These are phyloP conservation scores for Globisporangium echinulatum DNA, from an alignment of 352 stramenopile genomes.

Conservation along the genomic window DNA sequence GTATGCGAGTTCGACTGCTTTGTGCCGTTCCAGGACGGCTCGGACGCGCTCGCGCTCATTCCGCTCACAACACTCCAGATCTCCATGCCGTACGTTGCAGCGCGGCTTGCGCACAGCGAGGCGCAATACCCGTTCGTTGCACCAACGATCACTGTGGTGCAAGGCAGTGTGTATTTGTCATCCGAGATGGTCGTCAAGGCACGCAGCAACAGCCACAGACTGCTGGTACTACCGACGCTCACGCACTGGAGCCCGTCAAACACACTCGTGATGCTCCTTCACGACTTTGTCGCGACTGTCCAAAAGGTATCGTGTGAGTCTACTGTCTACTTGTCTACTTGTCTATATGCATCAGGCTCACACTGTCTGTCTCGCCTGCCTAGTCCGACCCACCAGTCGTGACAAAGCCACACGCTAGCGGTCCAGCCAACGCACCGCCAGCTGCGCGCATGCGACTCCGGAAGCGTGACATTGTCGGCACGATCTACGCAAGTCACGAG, in stretches of 20 bases:
- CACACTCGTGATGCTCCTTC: conserved; percentile 61
- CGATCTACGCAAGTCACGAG: conserved; percentile 66
- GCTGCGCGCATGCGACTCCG: conserved; percentile 45
- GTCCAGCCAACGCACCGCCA: not conserved
- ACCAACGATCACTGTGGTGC: conserved; percentile 36
- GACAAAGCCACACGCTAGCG: conserved; percentile 10
- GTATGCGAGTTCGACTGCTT: conserved; percentile 66
- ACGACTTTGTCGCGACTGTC: conserved; percentile 58
- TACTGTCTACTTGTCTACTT: not conserved
- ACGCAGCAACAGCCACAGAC: conserved; percentile 5
- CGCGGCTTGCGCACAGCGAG: conserved; percentile 18
- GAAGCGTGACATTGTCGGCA: conserved; percentile 58
- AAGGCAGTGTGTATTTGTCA: conserved; percentile 46
- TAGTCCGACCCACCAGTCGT: conserved; percentile 27
- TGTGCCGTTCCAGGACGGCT: conserved; percentile 67
- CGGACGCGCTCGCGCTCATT: conserved; percentile 54
- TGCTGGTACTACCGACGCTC: conserved; percentile 48
- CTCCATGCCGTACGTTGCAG: conserved; percentile 45
- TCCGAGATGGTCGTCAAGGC: conserved; percentile 29
- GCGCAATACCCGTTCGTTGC: conserved; percentile 58
- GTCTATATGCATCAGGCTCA: not conserved
- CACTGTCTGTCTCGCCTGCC: not conserved
- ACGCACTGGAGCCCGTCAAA: conserved; percentile 70
- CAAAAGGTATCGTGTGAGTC: conserved; percentile 25
- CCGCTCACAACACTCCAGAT: conserved; percentile 52